Conservation (phyloP, 805 yeast species). For the Ogataea degrootiae region DNA sequence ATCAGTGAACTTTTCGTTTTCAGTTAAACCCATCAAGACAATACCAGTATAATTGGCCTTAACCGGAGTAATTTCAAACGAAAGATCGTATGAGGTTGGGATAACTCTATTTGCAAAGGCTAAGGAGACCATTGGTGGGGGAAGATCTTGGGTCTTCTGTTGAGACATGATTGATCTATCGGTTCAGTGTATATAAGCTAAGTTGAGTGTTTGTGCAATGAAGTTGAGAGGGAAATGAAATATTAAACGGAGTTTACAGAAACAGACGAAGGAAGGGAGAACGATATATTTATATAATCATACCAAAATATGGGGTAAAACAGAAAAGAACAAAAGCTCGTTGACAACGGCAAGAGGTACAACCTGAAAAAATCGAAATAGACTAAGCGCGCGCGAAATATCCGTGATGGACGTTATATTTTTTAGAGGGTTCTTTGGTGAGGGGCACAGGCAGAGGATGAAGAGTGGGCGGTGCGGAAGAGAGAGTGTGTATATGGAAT, state of each 20-base stretch:
- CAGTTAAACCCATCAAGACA: constrained; percentile 28
- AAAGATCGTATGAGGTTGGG: constrained; percentile 36
- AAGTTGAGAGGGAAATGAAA: background rate
- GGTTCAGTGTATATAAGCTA: no score
- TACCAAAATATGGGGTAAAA: background rate
- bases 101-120: constrained; percentile 31
- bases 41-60: constrained; percentile 45
- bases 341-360: background rate
- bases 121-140: constrained; percentile 18
- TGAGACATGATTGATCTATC: constrained; percentile 1
- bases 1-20: constrained; percentile 19
- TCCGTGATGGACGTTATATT: background rate
- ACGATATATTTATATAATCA: background rate
- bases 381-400: constrained; percentile 1
- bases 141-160: constrained; percentile 3
- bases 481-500: no score
- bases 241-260: background rate
- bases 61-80: constrained; percentile 31
- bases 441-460: background rate
- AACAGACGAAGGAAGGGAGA: no score
- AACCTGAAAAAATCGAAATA: constrained; percentile 1
- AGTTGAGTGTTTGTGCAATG: background rate
- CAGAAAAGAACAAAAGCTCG: background rate
- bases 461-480: no score
- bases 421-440: background rate